A percentile compares a stretch with the other conserved stretches of the same genome.
Evolutionary conservation across 768 basidiomycete genomes (phyloP).

Genomic region (Suillus cothurnatus): DNA sequence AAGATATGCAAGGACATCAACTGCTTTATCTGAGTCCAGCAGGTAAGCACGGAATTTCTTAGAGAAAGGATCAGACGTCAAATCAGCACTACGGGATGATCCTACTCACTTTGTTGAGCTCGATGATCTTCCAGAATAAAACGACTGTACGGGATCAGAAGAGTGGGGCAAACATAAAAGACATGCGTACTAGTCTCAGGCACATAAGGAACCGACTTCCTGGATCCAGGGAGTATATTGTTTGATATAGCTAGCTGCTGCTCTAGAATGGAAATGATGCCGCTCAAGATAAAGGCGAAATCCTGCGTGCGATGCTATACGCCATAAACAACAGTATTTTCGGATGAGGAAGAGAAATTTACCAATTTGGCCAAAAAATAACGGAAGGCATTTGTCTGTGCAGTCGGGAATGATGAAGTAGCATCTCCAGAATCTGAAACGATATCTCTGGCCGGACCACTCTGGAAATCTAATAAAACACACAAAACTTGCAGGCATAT

Average conservation of each 20-base stretch:
- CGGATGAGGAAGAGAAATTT: slow-evolving; percentile 9
- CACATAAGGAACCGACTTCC: slow-evolving; percentile 78
- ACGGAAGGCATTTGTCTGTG: slow-evolving; percentile 84
- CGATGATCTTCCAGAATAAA: slow-evolving; percentile 89
- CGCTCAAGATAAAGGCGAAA: slow-evolving; percentile 80
- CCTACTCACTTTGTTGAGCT: slow-evolving; percentile 80
- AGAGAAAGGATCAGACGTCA: slow-evolving; percentile 8
- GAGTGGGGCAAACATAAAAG: not conserved
- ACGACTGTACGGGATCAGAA: slow-evolving; percentile 52
- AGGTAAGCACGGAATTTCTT: slow-evolving; percentile 90
- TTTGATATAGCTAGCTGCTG: slow-evolving; percentile 76
- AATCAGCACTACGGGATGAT: not conserved
- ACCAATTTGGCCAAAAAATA: slow-evolving; percentile 92
- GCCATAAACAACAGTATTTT: slow-evolving; percentile 14
- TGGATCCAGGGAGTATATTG: slow-evolving; percentile 83
- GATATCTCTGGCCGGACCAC: slow-evolving; percentile 67
- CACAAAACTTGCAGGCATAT: slow-evolving; percentile 79
- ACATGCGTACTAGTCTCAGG: slow-evolving; percentile 73
- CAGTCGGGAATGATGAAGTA: slow-evolving; percentile 50
- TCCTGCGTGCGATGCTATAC: slow-evolving; percentile 86
- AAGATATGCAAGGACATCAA: slow-evolving; percentile 77
- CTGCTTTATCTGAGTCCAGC: slow-evolving; percentile 76
- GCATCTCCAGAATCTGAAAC: slow-evolving; percentile 44
- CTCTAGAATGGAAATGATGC: slow-evolving; percentile 65
- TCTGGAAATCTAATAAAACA: slow-evolving; percentile 78